Percentiles rank a stretch among this genome's conserved stretches.
Evolutionary conservation across 257 asterid species (phyloP).

Genomic region (Linderniella brevidens): DNA sequence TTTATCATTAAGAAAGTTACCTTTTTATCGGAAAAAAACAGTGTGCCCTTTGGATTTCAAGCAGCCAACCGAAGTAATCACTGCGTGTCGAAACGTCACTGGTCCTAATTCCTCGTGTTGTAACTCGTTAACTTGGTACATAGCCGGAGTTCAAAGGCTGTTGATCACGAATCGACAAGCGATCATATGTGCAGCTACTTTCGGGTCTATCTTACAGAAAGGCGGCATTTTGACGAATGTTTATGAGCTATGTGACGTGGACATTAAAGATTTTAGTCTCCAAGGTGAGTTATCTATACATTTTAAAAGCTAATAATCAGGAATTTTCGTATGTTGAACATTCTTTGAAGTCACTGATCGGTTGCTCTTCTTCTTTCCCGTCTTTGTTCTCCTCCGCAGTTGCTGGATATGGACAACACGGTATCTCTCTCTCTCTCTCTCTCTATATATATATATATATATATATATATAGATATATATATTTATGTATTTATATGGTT

Average conservation of each 20-base stretch:
- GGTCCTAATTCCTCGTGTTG: slow-evolving; percentile 89
- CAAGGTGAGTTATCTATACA: slow-evolving; percentile 40
- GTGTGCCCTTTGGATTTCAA: slow-evolving; percentile 82
- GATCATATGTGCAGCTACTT: slow-evolving; percentile 61
- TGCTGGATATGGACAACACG: slow-evolving; percentile 76
- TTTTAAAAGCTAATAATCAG: background rate
- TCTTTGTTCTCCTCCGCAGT: slow-evolving; percentile 15
- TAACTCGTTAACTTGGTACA: slow-evolving; percentile 56
- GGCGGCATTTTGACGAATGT: slow-evolving; percentile 81
- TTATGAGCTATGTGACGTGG: slow-evolving; percentile 90
- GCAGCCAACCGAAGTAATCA: slow-evolving; percentile 66
- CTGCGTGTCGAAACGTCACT: slow-evolving; percentile 59
- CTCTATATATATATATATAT: background rate
- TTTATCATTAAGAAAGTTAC: background rate
- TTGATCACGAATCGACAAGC: slow-evolving; percentile 90
- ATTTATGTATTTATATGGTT: background rate
- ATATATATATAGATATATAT: too few species aligned
- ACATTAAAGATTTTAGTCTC: slow-evolving; percentile 89
- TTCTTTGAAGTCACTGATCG: slow-evolving; percentile 16
- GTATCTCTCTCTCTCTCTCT: slow-evolving; percentile 20
- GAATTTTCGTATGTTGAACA: background rate
- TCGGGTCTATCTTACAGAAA: slow-evolving; percentile 76
- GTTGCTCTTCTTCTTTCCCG: slow-evolving; percentile 5
- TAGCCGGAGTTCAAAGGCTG: slow-evolving; percentile 68
- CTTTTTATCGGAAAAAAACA: slow-evolving; percentile 19